Evolutionary conservation across 768 basidiomycete genomes (phyloP), one percentile per base, ranked within the genome.

Genomic region (Tylopilus subfusipes): DNA sequence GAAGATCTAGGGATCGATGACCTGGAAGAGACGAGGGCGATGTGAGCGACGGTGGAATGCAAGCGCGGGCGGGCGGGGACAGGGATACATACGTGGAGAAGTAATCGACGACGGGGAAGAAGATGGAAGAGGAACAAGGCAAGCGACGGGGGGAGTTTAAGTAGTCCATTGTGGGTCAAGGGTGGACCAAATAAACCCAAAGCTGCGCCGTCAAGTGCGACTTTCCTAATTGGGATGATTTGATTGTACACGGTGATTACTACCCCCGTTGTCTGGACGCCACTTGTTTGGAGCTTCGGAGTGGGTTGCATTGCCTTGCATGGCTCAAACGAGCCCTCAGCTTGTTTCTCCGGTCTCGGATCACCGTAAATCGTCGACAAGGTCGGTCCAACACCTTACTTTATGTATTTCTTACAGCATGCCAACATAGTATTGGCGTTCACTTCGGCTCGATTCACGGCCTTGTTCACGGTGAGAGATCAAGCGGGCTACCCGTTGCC

Each of bases 181-280:
- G 69, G 68, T 54, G 21, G 6, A n/a, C 58, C 69, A 70, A 72
- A 72, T 27, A 70, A 50, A n/a, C 24, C 44, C 65, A 70, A 71
- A 69, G 11, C 24, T 36, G 47, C 52, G 58, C 54, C 38, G 52
- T 38, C 31, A 45, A 33, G 24, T 38, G 38, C 27, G 12, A 30
- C n/a, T 24, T 53, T 53, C 52, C 58, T 46, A 36, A 57, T 57
- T 22, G 11, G 54, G 29, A 59, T 57, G 25, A 33, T 25, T 19
- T 43, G 42, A 33, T 52, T 25, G 36, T n/a, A n/a, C 4, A 10
- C 55, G 55, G 40, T 51, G 54, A 52, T 55, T 55, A 24, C n/a
- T n/a, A n/a, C 46, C 55, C 52, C 34, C 33, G 61, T 66, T 54
- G 55, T 30, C 53, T 57, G 55, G 57, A 40, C 50, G 63, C 54